phyloP scores from a whole-genome alignment of 805 yeast genomes.

The Naumovozyma castellii region DNA sequence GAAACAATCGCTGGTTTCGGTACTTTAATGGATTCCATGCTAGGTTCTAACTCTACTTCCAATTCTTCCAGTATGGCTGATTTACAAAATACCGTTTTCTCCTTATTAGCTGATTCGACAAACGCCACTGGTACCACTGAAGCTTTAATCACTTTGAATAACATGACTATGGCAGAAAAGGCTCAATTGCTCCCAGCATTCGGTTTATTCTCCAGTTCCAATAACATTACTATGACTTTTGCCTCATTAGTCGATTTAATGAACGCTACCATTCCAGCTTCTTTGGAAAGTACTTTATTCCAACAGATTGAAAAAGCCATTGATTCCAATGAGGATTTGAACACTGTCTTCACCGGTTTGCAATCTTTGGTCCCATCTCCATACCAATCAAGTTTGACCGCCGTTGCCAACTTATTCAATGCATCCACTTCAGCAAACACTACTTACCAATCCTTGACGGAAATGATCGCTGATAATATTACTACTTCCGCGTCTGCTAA shows the following conservation, averaged over 20 bases:
- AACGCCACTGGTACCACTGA: slow-evolving; percentile 20
- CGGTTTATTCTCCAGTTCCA: slow-evolving; percentile 13
- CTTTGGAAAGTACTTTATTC: slow-evolving; percentile 12
- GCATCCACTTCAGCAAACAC: slow-evolving; percentile 12
- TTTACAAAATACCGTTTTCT: slow-evolving; percentile 13
- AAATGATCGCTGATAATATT: slow-evolving; percentile 14
- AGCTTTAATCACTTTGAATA: slow-evolving; percentile 18
- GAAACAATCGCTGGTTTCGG: slow-evolving; percentile 13
- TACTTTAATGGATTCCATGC: slow-evolving; percentile 8
- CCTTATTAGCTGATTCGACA: slow-evolving; percentile 16
- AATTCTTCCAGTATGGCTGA: slow-evolving; percentile 3
- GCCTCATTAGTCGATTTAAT: slow-evolving; percentile 14
- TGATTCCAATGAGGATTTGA: slow-evolving; percentile 5
- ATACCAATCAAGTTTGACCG: slow-evolving; percentile 10
- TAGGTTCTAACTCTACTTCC: slow-evolving; percentile 5
- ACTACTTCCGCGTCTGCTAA: slow-evolving; percentile 18
- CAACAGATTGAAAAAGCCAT: slow-evolving; percentile 7
- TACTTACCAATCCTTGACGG: slow-evolving; percentile 12
- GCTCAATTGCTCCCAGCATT: slow-evolving; percentile 22
- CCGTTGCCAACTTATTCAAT: slow-evolving; percentile 12
- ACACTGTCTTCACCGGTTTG: slow-evolving; percentile 9
- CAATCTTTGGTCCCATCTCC: slow-evolving; percentile 9
- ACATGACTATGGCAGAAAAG: slow-evolving; percentile 16
- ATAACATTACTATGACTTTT: slow-evolving; percentile 18
- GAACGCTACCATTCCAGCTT: slow-evolving; percentile 15